Evolutionary conservation across 164 flowering plant species (phyloP), one percentile per base, ranked within the genome.

Genomic region (Chloranthus sessilifolius): DNA sequence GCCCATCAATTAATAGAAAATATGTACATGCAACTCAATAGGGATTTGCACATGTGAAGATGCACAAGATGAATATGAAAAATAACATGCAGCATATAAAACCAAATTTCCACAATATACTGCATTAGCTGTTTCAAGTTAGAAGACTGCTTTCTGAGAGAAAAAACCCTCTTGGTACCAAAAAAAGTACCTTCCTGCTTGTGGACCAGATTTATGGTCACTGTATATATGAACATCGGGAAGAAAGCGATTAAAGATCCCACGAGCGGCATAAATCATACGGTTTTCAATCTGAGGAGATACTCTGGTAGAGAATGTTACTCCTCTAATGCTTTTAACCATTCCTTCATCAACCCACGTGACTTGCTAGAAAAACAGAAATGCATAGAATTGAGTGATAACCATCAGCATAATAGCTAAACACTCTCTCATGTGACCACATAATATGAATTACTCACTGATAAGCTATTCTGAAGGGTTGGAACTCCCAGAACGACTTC

Each of bases 251-350:
- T 86, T 88, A 33, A 92, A 81, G 58, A 92, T 72, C 42, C 91
- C 95, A 65, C 91, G 90, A 46, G 95, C 91, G 26, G 92, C 75
- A 67, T 81, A 68, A 45, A 73, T 67, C 92, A 89, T 81, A 14
- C 63, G 50, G 47, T 80, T 70, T 60, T 87, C 97, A 71, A 79
- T 73, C 54, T 85, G 79, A 35, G 73, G 50, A 55, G 90, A 74
- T 2, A 89, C 95, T 64, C 68, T 75, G 19, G 90, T 69, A 5
- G 97, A 78, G 54, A 81, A 94, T 7, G 82, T 60, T 44, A 49
- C 66, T 42, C 97, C 96, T 68, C 99, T 75, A 41, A 94, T 94
- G 59, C 92, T 78, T 74, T 83, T 87, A 42, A 94, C 97, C 86
- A 86, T 59, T 59, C 97, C 99, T 60, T 69, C 85, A 68, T 87